Evolutionary conservation across 2,329 filamentous ascomycete species (phyloP).

Genomic region (Alternaria angustiovoidea): DNA sequence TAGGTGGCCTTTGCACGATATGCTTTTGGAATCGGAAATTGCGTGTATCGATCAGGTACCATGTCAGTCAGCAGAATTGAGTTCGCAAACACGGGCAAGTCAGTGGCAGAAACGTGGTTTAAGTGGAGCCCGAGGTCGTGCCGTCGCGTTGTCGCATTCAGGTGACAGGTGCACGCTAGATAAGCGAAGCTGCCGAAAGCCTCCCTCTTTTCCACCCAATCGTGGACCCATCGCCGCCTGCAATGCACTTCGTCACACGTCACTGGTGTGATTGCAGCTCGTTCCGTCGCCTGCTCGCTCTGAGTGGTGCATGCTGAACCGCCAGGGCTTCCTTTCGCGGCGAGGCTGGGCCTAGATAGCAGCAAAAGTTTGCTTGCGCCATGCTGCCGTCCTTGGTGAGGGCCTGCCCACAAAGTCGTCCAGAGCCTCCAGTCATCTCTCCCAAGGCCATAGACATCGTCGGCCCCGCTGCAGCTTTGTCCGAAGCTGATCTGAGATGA

Average conservation of each 20-base stretch:
- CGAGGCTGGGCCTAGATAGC: constrained; percentile 13
- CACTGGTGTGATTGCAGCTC: constrained; percentile 13
- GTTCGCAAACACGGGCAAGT: not conserved
- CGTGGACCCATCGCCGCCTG: constrained; percentile 11
- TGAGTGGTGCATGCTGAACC: constrained; percentile 25
- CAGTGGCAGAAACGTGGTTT: constrained; percentile 1
- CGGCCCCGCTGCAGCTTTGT: constrained; percentile 3
- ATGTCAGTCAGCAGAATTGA: constrained; percentile 2
- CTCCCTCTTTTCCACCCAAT: constrained; percentile 6
- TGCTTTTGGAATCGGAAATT: constrained; percentile 1
- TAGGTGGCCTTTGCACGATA: not conserved
- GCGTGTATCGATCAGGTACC: not conserved
- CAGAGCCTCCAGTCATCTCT: not conserved
- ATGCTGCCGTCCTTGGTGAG: constrained; percentile 10
- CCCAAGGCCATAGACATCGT: not conserved
- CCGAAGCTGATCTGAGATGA: constrained; percentile 13
- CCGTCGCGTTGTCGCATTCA: constrained; percentile 4
- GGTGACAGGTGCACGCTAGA: constrained; percentile 9
- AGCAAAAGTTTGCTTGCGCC: constrained; percentile 10
- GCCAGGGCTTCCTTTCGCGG: constrained; percentile 22
- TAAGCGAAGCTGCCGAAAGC: constrained; percentile 2
- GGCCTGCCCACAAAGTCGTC: constrained; percentile 1
- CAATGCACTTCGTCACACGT: constrained; percentile 28
- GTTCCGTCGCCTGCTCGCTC: constrained; percentile 8
- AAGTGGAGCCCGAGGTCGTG: constrained; percentile 3